Evolutionary conservation across 1,284 basidiomycete species (phyloP), one percentile per base, ranked within the genome.

Genomic region (Puccinia coronata): DNA sequence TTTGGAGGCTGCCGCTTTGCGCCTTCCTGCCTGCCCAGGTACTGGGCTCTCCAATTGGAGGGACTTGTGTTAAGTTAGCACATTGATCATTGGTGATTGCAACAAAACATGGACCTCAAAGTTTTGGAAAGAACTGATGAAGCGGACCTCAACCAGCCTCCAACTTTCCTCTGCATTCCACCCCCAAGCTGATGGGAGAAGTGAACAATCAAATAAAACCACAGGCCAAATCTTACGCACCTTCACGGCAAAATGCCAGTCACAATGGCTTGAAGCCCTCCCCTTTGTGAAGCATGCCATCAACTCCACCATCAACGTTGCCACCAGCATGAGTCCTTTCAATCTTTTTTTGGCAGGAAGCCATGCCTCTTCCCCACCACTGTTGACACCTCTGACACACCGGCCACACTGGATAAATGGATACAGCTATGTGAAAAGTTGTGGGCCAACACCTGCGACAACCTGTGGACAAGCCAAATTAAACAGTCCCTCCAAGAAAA

Each of bases 31-130:
- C n/a, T n/a, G n/a, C n/a, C n/a, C n/a, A n/a, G n/a, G n/a, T n/a
- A n/a, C n/a, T n/a, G n/a, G n/a, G n/a, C n/a, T n/a, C n/a, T n/a
- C n/a, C n/a, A n/a, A n/a, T n/a, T n/a, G n/a, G n/a, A n/a, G n/a
- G n/a, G n/a, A n/a, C n/a, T n/a, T n/a, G n/a, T n/a, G n/a, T n/a
- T n/a, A n/a, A n/a, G n/a, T n/a, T n/a, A n/a, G n/a, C n/a, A n/a
- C n/a, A 4, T 57, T 83, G 0, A 83, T 86, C 59, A 76, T 85
- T 12, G 78, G 65, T n/a, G 83, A 86, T n/a, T n/a, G n/a, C n/a
- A n/a, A 86, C 72, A 83, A 83, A 25, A 82, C 84, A 0, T 86
- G 84, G 65, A 69, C 23, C 11, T 69, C 65, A 31, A 47, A n/a
- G 4, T 69, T 69, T 16, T 69, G 65, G 18, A 69, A 69, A n/a